Base-by-base conservation (phyloP, 352 stramenopile species). In the Phytophthora multivora region DNA sequence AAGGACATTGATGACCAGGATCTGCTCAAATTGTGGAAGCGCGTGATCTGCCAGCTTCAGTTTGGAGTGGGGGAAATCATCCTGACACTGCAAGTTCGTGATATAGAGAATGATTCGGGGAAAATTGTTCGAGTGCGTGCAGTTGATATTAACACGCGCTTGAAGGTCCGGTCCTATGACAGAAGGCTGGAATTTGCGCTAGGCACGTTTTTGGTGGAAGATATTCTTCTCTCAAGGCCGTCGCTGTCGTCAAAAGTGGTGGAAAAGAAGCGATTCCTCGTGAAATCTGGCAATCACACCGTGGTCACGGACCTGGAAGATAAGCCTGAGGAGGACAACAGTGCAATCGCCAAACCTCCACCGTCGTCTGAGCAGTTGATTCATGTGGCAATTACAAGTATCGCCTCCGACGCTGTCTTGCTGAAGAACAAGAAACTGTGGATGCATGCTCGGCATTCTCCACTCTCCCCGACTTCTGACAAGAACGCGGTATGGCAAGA, bases 21-120 rank as follows among this genome's bases (percentile, higher is more conserved):
- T 46, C 64, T 94, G 43, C 59, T 92, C 1, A 95, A 93, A 54
- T 46, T 95, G 21, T 92, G 83, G 82, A 86, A 86, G 56, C 83
- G 87, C 15, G 69, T 91, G 25, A 59, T 88, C 16, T 88, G 82
- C 43, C 51, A 83, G 40, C 51, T 86, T 12, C 70, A 83, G 47
- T 91, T 91, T 59, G 71, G 72, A 8, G 75, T 91, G 16, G 67
- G 72, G 15, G 69, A 86, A 21, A 60, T 89, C 33, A 74, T 64
- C 4, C 53, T 91, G 10, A 76, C 70, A 16, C 63, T 91, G 23
- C 73, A 87, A 69, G 71, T 91, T 38, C 69, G 68, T 25, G 82
- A 88, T 46, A 59, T 85, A 16, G 70, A 61, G 1, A 58, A 69
- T 10, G 35, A 47, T 0, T 65, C 54, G 9, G 77, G 72, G 21